Base-by-base conservation (phyloP, 2,329 filamentous ascomycete genomes). In the Botryotinia calthae region DNA sequence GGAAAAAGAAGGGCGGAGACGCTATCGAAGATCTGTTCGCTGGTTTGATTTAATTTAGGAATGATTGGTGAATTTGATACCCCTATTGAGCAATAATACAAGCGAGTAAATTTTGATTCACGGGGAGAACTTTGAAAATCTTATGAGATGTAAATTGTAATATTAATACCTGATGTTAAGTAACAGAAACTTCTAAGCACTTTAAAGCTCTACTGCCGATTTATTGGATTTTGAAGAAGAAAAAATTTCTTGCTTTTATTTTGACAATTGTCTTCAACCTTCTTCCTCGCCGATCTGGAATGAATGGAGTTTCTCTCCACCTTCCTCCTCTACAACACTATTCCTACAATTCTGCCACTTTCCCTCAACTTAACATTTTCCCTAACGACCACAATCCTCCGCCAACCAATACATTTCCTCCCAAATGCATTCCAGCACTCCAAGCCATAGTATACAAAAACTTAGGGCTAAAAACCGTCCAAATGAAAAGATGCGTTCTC, bases 391-490 rank as follows among this genome's bases (percentile, higher is more conserved):
- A 90, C 64, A 93, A 77, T 54, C 88, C 70, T 44, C 89, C 85
- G 1, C 89, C 90, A 61, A 91, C 77, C 8, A 87, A 84, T 48
- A 95, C 78, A 81, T 95, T 94, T 61, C 95, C 85, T 54, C 87
- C 80, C 74, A 95, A 81, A 87, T 99, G 95, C 84, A 95, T 93
- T 12, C 89, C 93, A 63, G 95, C 80, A 75, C 88, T 90, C 97
- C 96, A 99, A 22, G 92, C 94, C 86, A 96, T 91, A 76, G 90
- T 93, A 81, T 97, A 99, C 76, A 99, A 83, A 82, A 95, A 98
- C 82, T 98, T 99, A 0, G 96, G 96, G 76, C 93, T 97, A 82
- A 99, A 99, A 18, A 99, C 96, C 0, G 95, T 98, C 96, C 96
- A 99, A 75, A 99, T 95, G 81, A 99, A 99, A 73, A 99, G 82